Conservation (phyloP, 1,284 basidiomycete species). For the Tylopilus orsonianus region DNA sequence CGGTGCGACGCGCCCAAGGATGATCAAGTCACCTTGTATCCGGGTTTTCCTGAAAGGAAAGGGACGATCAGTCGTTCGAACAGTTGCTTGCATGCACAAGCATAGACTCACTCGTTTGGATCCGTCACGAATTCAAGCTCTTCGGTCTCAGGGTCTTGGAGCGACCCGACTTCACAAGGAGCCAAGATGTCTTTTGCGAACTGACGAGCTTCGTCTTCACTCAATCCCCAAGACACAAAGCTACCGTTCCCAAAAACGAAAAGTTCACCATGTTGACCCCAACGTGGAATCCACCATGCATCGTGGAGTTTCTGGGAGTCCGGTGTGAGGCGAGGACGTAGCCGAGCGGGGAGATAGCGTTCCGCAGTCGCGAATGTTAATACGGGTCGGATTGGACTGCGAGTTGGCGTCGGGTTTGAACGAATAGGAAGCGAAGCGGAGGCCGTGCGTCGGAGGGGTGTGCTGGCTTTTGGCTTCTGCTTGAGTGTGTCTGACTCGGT, state of each 20-base stretch:
- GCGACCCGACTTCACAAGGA: slow-evolving; percentile 56
- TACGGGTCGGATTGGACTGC: slow-evolving; percentile 69
- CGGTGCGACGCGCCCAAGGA: slow-evolving; percentile 71
- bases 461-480: slow-evolving; percentile 71
- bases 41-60: slow-evolving; percentile 62
- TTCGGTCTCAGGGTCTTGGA: slow-evolving; percentile 79
- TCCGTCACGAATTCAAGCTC: slow-evolving; percentile 90
- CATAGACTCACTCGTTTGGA: slow-evolving; percentile 59
- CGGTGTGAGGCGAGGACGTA: slow-evolving; percentile 53
- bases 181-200: slow-evolving; percentile 69
- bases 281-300: slow-evolving; percentile 76
- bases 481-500: slow-evolving; percentile 36
- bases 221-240: slow-evolving; percentile 86
- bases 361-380: slow-evolving; percentile 78
- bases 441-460: slow-evolving; percentile 67
- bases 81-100: slow-evolving; percentile 2
- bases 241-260: slow-evolving; percentile 86
- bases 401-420: slow-evolving; percentile 74
- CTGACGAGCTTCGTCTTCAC: slow-evolving; percentile 70
- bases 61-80: slow-evolving; percentile 6
- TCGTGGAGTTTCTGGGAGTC: slow-evolving; percentile 63
- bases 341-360: slow-evolving; percentile 61
- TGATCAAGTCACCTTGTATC: slow-evolving; percentile 85
- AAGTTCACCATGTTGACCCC: slow-evolving; percentile 79
- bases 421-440: slow-evolving; percentile 76